Percentiles rank a stretch among this genome's conserved stretches.
Evolutionary conservation across 139 green algal species (phyloP).

Genomic region (Coelastrella sp.): DNA sequence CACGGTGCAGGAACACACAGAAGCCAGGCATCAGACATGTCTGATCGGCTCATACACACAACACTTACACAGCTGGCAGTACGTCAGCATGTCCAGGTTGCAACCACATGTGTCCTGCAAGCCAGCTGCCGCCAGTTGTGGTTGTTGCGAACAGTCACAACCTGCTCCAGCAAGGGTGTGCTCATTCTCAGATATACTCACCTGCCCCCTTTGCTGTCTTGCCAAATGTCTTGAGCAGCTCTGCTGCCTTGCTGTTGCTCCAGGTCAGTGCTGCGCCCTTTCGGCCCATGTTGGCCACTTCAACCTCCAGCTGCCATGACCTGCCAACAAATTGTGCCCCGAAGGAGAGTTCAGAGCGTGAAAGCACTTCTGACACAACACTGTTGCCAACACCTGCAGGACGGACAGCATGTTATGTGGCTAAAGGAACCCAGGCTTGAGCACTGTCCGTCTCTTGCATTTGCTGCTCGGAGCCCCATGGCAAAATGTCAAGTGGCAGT

Average conservation of each 20-base stretch:
- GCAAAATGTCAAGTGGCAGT: too few relatives aligned
- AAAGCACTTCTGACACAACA: conserved; percentile 71
- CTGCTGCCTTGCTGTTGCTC: conserved; percentile 66
- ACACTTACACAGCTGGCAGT: too few relatives aligned
- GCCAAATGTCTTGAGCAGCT: conserved; percentile 55
- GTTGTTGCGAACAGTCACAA: background rate
- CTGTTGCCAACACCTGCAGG: conserved; percentile 69
- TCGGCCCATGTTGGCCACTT: conserved; percentile 77
- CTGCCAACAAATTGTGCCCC: conserved; percentile 76
- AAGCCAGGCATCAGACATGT: background rate
- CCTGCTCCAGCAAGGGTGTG: too few relatives aligned
- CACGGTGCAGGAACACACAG: background rate
- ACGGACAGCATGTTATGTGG: background rate
- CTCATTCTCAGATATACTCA: background rate
- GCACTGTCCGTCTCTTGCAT: background rate
- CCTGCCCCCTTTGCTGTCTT: conserved; percentile 54
- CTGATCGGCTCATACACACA: background rate
- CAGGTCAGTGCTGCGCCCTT: conserved; percentile 66
- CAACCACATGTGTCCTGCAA: background rate
- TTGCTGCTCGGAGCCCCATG: too few relatives aligned
- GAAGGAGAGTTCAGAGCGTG: conserved; percentile 70
- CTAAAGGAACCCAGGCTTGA: too few relatives aligned
- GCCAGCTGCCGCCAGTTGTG: too few relatives aligned
- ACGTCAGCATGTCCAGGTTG: background rate
- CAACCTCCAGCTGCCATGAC: conserved; percentile 67